These are phyloP conservation scores for Starmerella davenportii DNA, from an alignment of 805 yeast species.

Conservation along the genomic window DNA sequence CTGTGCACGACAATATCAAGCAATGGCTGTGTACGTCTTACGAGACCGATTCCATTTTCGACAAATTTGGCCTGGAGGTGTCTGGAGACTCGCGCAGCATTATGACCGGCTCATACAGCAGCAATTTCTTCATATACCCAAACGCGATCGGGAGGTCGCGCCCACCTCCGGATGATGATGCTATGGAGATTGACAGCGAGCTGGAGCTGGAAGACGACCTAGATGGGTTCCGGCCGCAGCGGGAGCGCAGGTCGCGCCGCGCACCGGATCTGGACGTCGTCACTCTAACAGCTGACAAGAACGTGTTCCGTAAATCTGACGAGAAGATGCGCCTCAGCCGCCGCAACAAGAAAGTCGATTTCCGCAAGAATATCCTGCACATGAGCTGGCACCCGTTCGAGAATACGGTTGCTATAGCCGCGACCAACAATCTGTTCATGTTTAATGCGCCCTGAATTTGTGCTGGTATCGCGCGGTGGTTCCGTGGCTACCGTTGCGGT, in stretches of 20 bases:
- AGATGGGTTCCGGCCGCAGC: background rate
- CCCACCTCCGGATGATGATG: background rate
- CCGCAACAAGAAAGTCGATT: constrained; percentile 67
- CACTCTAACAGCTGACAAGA: constrained; percentile 90
- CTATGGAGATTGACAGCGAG: background rate
- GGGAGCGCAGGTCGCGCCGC: constrained; percentile 7
- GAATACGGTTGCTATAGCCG: constrained; percentile 93
- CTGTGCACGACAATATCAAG: constrained; percentile 86
- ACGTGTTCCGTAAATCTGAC: constrained; percentile 59
- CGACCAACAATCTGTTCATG: constrained; percentile 62
- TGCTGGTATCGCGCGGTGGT: too few species aligned
- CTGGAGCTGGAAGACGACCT: background rate
- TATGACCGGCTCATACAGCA: constrained; percentile 94
- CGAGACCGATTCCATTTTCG: constrained; percentile 96
- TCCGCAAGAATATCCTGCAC: constrained; percentile 84
- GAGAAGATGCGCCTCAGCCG: constrained; percentile 28
- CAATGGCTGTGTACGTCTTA: constrained; percentile 91
- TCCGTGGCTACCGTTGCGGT: too few species aligned
- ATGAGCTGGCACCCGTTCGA: constrained; percentile 97
- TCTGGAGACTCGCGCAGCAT: constrained; percentile 81
- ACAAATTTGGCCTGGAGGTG: constrained; percentile 91
- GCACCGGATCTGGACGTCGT: constrained; percentile 36
- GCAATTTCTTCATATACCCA: constrained; percentile 93
- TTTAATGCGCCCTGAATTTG: constrained; percentile 21
- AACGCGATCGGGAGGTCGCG: constrained; percentile 30